Percentiles rank a stretch among this genome's conserved stretches.
Evolutionary conservation across 1,139 yeast species (phyloP).

Genomic region (Suhomyces chickasaworum): DNA sequence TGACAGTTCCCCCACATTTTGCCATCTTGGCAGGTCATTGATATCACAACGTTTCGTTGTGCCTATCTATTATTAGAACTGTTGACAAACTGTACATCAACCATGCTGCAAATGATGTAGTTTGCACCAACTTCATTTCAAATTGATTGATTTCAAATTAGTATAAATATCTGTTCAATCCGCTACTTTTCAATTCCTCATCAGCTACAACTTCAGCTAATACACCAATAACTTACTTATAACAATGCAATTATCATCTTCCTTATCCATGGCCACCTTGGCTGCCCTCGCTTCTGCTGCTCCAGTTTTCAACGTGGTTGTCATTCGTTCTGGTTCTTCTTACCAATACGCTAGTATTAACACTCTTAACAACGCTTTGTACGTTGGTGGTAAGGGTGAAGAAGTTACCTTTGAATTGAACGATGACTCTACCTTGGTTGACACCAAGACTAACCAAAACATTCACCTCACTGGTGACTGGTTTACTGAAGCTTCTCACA

Average conservation of each 20-base stretch:
- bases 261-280: conserved; percentile 23
- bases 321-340: conserved; percentile 29
- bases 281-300: conserved; percentile 29
- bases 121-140: too few relatives aligned
- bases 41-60: not conserved
- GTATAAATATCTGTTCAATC: conserved; percentile 24
- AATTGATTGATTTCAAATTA: not conserved
- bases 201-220: conserved; percentile 5
- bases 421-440: conserved; percentile 26
- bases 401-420: conserved; percentile 18
- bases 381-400: conserved; percentile 22
- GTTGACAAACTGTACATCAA: not conserved
- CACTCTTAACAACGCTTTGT: conserved; percentile 16
- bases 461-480: conserved; percentile 19
- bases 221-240: not conserved
- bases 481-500: conserved; percentile 18
- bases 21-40: conserved; percentile 4
- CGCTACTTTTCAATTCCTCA: conserved; percentile 1
- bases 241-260: conserved; percentile 18
- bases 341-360: conserved; percentile 22
- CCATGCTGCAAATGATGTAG: not conserved
- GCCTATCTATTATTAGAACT: conserved; percentile 1
- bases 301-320: conserved; percentile 21
- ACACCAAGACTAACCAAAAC: conserved; percentile 20
- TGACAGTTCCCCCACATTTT: conserved; percentile 2